Evolutionary conservation across 306 rosid species (phyloP).

Genomic region (Prosopis cineraria): DNA sequence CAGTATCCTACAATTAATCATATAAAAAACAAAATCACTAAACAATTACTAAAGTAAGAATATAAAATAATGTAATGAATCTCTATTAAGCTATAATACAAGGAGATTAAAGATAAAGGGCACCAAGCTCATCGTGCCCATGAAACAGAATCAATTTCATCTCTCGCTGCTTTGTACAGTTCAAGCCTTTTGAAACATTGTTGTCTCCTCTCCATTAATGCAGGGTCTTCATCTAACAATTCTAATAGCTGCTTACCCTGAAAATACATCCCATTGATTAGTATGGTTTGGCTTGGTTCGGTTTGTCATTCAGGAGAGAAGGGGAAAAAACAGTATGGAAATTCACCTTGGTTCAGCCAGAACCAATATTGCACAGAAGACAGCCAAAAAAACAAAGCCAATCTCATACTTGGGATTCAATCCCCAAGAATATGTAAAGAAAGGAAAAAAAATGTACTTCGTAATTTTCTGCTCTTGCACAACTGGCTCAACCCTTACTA

Average conservation of each 20-base stretch:
- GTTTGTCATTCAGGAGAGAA: no score
- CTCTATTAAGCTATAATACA: constrained; percentile 33
- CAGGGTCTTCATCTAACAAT: constrained; percentile 90
- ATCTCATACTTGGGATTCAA: no score
- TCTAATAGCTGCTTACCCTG: constrained; percentile 75
- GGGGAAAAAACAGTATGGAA: no score
- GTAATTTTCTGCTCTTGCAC: no score
- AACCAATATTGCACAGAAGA: no score
- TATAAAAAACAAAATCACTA: neutral
- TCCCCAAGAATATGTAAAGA: no score
- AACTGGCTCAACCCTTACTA: no score
- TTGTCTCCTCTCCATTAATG: constrained; percentile 90
- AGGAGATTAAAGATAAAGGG: neutral
- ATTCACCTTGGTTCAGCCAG: no score
- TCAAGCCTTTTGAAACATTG: constrained; percentile 88
- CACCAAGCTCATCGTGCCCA: constrained; percentile 65
- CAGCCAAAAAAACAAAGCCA: no score
- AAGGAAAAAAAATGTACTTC: no score
- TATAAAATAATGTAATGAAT: constrained; percentile 15
- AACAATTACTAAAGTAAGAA: neutral
- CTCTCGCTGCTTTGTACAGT: constrained; percentile 92
- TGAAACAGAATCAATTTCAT: constrained; percentile 88
- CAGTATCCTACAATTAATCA: constrained; percentile 4
- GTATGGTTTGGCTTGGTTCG: no score
- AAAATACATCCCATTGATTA: no score